A percentile compares a stretch with the other conserved stretches of the same genome.
Conservation (phyloP, 108 stramenopile genomes). For the Pseudonitzschia pungens region DNA sequence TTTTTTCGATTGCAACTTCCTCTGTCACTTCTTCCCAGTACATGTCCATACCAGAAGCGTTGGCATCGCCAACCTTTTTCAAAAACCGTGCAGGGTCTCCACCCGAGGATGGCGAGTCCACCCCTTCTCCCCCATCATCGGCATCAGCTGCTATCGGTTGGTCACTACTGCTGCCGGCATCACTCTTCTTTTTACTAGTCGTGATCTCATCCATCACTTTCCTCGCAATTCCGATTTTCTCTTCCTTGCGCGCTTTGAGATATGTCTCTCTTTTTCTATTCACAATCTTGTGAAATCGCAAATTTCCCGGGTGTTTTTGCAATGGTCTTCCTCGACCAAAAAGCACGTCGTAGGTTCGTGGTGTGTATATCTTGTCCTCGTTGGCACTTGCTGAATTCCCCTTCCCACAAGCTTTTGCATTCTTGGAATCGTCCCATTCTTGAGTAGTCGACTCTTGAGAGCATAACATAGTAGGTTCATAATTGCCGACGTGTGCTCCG, state of each 20-base stretch:
- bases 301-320: slow-evolving; percentile 33
- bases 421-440: too few relatives aligned
- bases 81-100: slow-evolving; percentile 22
- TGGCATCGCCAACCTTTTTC: slow-evolving; percentile 23
- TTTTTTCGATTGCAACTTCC: slow-evolving; percentile 27
- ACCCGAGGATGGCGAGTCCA: slow-evolving; percentile 2
- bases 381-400: background rate
- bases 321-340: slow-evolving; percentile 30
- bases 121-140: slow-evolving; percentile 8
- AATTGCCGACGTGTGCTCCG: too few relatives aligned
- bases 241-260: slow-evolving; percentile 1
- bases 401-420: too few relatives aligned
- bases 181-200: slow-evolving; percentile 2
- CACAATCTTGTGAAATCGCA: slow-evolving; percentile 28
- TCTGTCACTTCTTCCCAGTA: slow-evolving; percentile 32
- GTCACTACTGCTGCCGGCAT: background rate
- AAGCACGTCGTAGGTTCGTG: slow-evolving; percentile 19
- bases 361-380: background rate
- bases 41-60: slow-evolving; percentile 22
- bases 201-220: slow-evolving; percentile 8
- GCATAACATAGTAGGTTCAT: too few relatives aligned
- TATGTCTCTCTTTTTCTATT: slow-evolving; percentile 14
- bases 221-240: slow-evolving; percentile 1
- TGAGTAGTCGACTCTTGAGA: too few relatives aligned
- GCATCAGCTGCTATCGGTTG: background rate